Conservation (phyloP, 2,329 filamentous ascomycete species). For the Pezicula neosporulosa region DNA sequence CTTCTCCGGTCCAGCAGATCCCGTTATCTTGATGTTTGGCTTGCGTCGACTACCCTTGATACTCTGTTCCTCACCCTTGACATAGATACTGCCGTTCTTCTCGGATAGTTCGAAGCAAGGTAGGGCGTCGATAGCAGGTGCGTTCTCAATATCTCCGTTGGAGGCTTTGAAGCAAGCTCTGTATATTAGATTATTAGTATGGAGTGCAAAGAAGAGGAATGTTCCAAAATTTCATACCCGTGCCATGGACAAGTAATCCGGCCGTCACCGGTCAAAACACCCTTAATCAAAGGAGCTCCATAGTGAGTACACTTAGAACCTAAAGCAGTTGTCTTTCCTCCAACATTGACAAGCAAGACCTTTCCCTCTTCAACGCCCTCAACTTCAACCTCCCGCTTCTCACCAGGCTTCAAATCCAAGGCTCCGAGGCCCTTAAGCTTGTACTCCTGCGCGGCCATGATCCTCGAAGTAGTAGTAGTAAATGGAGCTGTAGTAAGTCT, state of each 20-base stretch:
- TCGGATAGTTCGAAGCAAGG: conserved; percentile 77
- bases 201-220: conserved; percentile 1
- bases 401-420: conserved; percentile 70
- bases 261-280: conserved; percentile 77
- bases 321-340: conserved; percentile 73
- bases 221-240: conserved; percentile 58
- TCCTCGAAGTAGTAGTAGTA: conserved; percentile 16
- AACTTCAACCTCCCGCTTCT: conserved; percentile 87
- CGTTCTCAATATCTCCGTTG: conserved; percentile 92
- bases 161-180: conserved; percentile 86
- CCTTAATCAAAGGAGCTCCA: conserved; percentile 83
- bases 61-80: conserved; percentile 72
- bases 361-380: conserved; percentile 86
- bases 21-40: conserved; percentile 69
- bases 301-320: conserved; percentile 89
- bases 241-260: conserved; percentile 95
- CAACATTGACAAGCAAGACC: conserved; percentile 78
- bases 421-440: conserved; percentile 75
- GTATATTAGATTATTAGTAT: neutral
- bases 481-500: conserved; percentile 4
- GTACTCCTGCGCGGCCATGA: conserved; percentile 47
- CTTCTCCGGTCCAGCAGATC: conserved; percentile 51
- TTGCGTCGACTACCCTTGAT: conserved; percentile 75
- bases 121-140: conserved; percentile 84
- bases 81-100: conserved; percentile 79